Evolutionary conservation across 78 protist species (phyloP).

Genomic region (Anaeramoeba flamelloides): DNA sequence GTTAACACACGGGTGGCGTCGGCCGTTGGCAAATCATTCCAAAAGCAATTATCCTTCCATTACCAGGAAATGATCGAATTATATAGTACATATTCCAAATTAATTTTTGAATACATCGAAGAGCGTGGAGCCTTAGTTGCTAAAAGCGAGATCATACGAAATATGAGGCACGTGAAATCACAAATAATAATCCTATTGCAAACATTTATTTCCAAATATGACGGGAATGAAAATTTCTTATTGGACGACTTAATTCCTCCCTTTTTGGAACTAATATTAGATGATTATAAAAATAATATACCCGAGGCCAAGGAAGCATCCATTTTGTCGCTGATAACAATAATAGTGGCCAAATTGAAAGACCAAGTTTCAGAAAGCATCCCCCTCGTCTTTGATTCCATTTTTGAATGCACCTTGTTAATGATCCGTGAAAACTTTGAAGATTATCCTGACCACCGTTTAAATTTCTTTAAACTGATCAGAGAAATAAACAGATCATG

Average conservation of each 20-base stretch:
- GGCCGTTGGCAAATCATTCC: neutral
- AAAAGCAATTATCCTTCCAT: neutral
- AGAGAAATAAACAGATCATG: conserved; percentile 45
- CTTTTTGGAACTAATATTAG: neutral
- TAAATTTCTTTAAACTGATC: conserved; percentile 59
- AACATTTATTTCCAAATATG: neutral
- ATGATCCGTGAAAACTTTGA: conserved; percentile 66
- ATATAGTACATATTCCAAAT: neutral
- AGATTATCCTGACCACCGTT: conserved; percentile 78
- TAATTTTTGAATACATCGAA: neutral
- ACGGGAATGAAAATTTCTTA: neutral
- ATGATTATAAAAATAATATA: neutral
- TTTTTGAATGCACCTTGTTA: conserved; percentile 62
- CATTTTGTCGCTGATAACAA: neutral
- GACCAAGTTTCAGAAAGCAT: neutral
- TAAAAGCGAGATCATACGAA: neutral
- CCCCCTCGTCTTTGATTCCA: conserved; percentile 53
- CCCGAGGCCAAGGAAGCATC: neutral
- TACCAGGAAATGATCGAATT: neutral
- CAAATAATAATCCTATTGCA: neutral
- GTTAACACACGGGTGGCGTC: neutral
- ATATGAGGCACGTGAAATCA: neutral
- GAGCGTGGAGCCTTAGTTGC: neutral
- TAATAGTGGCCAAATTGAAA: neutral
- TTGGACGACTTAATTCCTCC: neutral